Base-by-base conservation (phyloP, 805 yeast genomes). In the Metschnikowia lunata region DNA sequence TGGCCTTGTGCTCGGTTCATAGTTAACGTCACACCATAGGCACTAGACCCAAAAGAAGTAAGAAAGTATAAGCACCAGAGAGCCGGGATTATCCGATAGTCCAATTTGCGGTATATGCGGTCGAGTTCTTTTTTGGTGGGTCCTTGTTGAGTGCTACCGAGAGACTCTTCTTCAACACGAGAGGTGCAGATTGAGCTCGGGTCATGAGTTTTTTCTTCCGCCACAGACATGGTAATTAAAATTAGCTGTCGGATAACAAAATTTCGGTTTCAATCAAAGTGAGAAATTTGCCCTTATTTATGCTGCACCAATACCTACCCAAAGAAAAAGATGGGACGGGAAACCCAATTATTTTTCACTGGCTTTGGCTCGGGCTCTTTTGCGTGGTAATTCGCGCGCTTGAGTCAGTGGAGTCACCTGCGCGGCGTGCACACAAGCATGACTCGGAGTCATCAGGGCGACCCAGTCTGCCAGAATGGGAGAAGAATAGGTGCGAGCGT, bases 41-140 rank as follows among this genome's bases (percentile, higher is more conserved):
- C 85, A 28, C 80, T 79, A 4, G 81, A 72, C 1, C 93, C 95
- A 60, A 84, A 86, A 1, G 95, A 85, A 1, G 89, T 79, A 41
- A 88, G 66, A 57, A 87, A 87, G 60, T 87, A 87, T 38, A 87
- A 64, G 36, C 79, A 68, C 95, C 95, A 87, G 45, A 87, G 67
- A 0, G 91, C 89, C 3, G 95, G 95, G 46, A 87, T 83, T 55
- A 86, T 85, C 42, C 95, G 71, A 37, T 60, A 58, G 58, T 86
- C 95, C 23, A 86, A 67, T 55, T 76, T 79, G 39, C 84, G 61
- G 60, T 86, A 82, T 30, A 81, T 68, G 34, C 62, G 65, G 54
- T 82, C 81, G 35, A 82, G 63, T 39, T 70, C 50, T 34, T 51
- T 49, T 26, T 38, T 39, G 30, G 40, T 34, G 30, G 47, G 37